Evolutionary conservation across 2,329 filamentous ascomycete genomes (phyloP).

Genomic region (Metarhizium album): DNA sequence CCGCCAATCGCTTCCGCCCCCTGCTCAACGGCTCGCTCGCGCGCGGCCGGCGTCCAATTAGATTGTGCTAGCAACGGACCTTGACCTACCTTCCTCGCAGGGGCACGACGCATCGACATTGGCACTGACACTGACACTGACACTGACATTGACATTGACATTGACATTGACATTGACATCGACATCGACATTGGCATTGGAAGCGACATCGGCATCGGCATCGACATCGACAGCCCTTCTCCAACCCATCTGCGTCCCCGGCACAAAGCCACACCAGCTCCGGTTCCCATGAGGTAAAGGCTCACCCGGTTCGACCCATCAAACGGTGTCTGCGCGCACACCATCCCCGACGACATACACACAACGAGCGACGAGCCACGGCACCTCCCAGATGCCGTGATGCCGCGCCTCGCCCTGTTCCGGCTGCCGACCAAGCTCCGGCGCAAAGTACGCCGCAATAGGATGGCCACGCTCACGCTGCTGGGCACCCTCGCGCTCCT

Average conservation of each 20-base stretch:
- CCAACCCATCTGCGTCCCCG: neutral
- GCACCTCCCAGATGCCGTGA: slow-evolving; percentile 10
- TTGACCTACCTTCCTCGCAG: neutral
- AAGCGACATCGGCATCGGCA: neutral
- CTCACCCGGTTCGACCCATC: neutral
- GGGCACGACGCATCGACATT: neutral
- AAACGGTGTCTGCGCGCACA: neutral
- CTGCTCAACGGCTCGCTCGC: neutral
- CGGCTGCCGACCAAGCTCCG: slow-evolving; percentile 45
- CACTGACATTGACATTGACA: neutral
- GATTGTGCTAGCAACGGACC: neutral
- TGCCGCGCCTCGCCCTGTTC: slow-evolving; percentile 36
- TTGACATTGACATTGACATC: neutral
- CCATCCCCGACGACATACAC: neutral
- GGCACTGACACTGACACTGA: neutral
- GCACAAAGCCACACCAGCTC: too few species aligned
- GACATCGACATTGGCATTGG: neutral
- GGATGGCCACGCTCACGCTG: slow-evolving; percentile 42
- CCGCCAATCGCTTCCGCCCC: neutral
- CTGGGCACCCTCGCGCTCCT: slow-evolving; percentile 27
- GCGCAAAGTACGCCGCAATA: slow-evolving; percentile 45
- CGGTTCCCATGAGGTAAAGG: neutral
- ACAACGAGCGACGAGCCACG: neutral
- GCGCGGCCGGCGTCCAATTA: neutral
- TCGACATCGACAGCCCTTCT: neutral